Percentiles rank a stretch among this genome's conserved stretches.
Evolutionary conservation across 768 basidiomycete genomes (phyloP).

Genomic region (Tricholoma bakamatsutake): DNA sequence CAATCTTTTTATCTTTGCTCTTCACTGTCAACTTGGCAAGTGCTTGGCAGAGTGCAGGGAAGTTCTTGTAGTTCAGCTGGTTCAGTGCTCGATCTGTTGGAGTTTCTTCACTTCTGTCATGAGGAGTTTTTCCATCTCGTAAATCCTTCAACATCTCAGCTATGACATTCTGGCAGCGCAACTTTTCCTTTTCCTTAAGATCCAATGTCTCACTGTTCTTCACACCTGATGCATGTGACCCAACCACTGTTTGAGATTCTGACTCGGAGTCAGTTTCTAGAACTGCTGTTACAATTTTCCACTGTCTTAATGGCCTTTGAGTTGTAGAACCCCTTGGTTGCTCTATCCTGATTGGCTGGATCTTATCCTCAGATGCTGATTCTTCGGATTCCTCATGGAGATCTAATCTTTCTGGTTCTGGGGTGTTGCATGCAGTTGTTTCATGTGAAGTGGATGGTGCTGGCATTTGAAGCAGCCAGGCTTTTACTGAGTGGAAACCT

Average conservation of each 20-base stretch:
- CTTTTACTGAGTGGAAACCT: no score
- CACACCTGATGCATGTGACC: no score
- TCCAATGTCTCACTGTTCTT: no score
- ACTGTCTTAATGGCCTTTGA: no score
- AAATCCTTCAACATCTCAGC: not conserved
- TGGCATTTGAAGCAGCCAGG: no score
- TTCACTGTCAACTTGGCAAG: constrained; percentile 10
- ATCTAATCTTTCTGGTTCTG: not conserved
- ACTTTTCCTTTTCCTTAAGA: not conserved
- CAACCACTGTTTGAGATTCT: not conserved
- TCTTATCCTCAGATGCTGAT: not conserved
- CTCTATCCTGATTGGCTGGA: not conserved
- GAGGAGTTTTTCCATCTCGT: not conserved
- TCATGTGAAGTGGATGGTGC: no score
- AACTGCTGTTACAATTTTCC: no score
- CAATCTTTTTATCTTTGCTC: constrained; percentile 22
- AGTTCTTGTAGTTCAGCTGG: not conserved
- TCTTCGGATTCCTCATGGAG: not conserved
- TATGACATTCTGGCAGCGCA: not conserved
- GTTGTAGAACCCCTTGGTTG: no score
- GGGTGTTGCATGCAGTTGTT: not conserved
- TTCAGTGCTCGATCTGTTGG: not conserved
- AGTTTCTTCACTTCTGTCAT: not conserved
- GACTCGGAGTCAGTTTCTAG: not conserved
- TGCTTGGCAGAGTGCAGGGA: no score